These are phyloP conservation scores for Cystobasidium tubakii DNA, from an alignment of 768 basidiomycete genomes.

Conservation along the genomic window DNA sequence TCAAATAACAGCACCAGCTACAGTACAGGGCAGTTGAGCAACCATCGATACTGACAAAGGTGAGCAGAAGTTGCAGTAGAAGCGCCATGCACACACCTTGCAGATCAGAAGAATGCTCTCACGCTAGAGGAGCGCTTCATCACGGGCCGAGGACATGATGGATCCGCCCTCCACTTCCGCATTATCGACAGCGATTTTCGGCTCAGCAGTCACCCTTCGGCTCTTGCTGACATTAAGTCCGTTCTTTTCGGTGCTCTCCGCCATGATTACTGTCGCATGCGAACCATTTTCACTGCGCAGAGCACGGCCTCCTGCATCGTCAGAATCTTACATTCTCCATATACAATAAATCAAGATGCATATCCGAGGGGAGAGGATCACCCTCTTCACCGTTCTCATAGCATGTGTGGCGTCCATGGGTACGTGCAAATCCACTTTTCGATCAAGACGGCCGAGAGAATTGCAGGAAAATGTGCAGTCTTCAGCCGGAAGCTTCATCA, in stretches of 20 bases:
- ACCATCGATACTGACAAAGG: too few species aligned
- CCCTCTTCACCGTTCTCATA: slow-evolving; percentile 10
- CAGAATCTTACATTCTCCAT: too few species aligned
- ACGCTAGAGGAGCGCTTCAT: too few species aligned
- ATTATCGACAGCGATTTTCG: background rate
- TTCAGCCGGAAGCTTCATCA: too few species aligned
- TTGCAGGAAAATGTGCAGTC: background rate
- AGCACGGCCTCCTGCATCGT: too few species aligned
- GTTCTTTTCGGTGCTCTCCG: background rate
- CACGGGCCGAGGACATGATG: too few species aligned
- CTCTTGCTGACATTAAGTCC: background rate
- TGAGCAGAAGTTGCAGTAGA: too few species aligned
- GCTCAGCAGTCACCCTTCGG: background rate
- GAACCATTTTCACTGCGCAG: too few species aligned
- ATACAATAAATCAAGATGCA: slow-evolving; percentile 33
- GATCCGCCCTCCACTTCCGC: background rate
- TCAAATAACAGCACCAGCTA: too few species aligned
- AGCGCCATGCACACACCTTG: too few species aligned
- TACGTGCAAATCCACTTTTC: background rate
- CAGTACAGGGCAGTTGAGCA: too few species aligned
- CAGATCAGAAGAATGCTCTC: too few species aligned
- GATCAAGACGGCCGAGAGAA: background rate
- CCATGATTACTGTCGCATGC: background rate
- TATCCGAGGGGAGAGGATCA: slow-evolving; percentile 36
- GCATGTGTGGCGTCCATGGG: slow-evolving; percentile 35